These are phyloP conservation scores for Ogataea hybrid DNA, from an alignment of 1,139 yeast species.

Conservation along the genomic window DNA sequence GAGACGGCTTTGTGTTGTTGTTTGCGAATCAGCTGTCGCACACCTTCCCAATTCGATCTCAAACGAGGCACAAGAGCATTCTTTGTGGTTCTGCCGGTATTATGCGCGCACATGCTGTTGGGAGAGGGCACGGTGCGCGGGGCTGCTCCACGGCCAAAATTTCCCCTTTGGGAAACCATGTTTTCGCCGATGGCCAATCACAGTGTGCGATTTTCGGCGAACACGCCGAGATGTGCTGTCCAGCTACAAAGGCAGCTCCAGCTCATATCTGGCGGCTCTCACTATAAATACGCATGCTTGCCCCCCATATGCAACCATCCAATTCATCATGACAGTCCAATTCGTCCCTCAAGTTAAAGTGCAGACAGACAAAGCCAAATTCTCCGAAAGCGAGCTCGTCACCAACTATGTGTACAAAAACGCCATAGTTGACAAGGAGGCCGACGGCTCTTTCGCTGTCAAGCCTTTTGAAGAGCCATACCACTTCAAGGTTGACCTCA, in stretches of 20 bases:
- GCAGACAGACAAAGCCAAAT: too few species aligned
- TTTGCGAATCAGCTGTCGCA: neutral
- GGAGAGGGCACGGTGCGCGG: neutral
- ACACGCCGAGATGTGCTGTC: conserved; percentile 12
- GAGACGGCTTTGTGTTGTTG: neutral
- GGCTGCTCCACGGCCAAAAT: conserved; percentile 3
- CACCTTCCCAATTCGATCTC: neutral
- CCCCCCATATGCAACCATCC: neutral
- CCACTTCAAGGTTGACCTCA: conserved; percentile 82
- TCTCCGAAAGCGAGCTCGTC: too few species aligned
- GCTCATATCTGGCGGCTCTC: conserved; percentile 1
- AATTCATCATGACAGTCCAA: conserved; percentile 27
- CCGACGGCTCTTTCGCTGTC: conserved; percentile 58
- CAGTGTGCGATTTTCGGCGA: conserved; percentile 17
- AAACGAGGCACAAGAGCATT: neutral
- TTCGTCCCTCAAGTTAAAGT: too few species aligned
- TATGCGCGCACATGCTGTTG: conserved; percentile 6
- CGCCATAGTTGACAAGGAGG: conserved; percentile 51
- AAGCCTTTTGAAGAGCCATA: conserved; percentile 73
- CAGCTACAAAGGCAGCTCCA: too few species aligned
- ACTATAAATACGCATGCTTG: conserved; percentile 11
- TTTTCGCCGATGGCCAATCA: conserved; percentile 17
- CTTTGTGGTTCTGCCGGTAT: neutral
- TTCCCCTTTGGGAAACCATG: conserved; percentile 5
- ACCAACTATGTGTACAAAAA: too few species aligned